phyloP scores from a whole-genome alignment of 345 rosid species.

The Euphorbia tirucalli region DNA sequence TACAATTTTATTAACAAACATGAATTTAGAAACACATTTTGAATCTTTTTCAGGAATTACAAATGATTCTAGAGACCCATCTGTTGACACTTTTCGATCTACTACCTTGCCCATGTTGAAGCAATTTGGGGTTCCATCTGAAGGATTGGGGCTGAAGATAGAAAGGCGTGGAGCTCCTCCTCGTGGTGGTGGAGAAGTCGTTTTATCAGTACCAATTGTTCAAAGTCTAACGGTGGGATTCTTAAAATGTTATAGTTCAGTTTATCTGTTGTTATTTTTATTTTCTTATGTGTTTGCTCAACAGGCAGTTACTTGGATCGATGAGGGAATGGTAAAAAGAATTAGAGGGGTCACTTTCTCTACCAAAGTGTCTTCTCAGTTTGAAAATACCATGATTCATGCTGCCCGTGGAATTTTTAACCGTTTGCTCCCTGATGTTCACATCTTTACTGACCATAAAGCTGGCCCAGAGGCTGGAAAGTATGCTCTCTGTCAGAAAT shows the following conservation, averaged over 20 bases:
- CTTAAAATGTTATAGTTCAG: neutral
- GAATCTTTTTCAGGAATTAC: constrained; percentile 60
- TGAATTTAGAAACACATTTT: no score
- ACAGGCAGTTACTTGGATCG: constrained; percentile 74
- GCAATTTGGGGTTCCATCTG: constrained; percentile 73
- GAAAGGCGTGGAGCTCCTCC: constrained; percentile 81
- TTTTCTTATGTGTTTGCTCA: constrained; percentile 20
- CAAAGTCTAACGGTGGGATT: constrained; percentile 52
- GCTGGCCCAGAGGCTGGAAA: constrained; percentile 79
- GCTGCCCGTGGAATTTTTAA: constrained; percentile 93
- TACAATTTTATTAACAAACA: neutral
- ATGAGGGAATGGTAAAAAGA: constrained; percentile 91
- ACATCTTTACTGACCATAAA: constrained; percentile 66
- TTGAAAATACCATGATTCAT: constrained; percentile 72
- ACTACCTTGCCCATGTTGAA: constrained; percentile 62
- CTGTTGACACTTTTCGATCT: constrained; percentile 72
- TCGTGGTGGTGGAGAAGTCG: constrained; percentile 79
- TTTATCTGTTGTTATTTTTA: neutral
- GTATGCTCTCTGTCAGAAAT: constrained; percentile 40
- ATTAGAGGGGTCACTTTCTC: constrained; percentile 87
- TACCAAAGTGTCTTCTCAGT: constrained; percentile 60
- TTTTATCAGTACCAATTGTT: constrained; percentile 58
- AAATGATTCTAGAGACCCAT: constrained; percentile 74
- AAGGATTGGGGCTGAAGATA: constrained; percentile 72
- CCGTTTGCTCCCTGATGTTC: constrained; percentile 85